Evolutionary conservation across 371 early-diverging fungal genomes (phyloP), one percentile per base, ranked within the genome.

Genomic region (Saksenaea vasiformis): DNA sequence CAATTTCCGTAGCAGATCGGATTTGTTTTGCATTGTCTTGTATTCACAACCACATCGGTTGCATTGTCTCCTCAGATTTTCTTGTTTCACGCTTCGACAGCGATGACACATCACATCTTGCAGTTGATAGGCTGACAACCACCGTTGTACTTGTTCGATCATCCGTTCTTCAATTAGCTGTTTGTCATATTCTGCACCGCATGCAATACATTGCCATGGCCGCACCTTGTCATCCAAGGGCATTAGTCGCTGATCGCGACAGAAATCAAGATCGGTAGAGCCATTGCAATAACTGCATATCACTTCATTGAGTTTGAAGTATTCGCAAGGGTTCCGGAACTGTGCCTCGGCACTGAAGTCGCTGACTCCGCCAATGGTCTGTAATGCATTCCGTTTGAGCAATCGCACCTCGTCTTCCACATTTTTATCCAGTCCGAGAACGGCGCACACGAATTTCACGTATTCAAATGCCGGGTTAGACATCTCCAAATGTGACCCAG

Each of bases 261-360:
- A 94, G 61, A 98, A 86, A 72, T 98, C 96, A 54, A 97, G 70
- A 72, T 98, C 96, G 5, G 89, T 84, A 47, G 87, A 82, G 62
- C 83, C 84, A 65, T 90, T 89, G 73, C 98, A 98, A 61, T 85
- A 91, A 35, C 85, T 83, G 71, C 98, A 98, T 24, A 94, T 88
- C 17, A 97, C 87, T n/a, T 91, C 91, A 1, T 87, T 79, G 22
- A 98, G 70, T 36, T 89, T 84, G 70, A 93, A 81, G 17, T 86
- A 85, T 56, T 89, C 87, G 66, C 93, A 93, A 0, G 95, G 93
- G 56, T 92, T 91, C 26, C 65, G 70, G 74, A 95, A 96, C 60
- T 82, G 78, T 0, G 97, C 87, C 39, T 87, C 84, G 5, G 75
- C 65, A 5, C 87, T 83, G 68, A 97, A 97, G 69, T 97, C 97